Conservation (phyloP, 352 stramenopile species). For the Globisporangium solare region DNA sequence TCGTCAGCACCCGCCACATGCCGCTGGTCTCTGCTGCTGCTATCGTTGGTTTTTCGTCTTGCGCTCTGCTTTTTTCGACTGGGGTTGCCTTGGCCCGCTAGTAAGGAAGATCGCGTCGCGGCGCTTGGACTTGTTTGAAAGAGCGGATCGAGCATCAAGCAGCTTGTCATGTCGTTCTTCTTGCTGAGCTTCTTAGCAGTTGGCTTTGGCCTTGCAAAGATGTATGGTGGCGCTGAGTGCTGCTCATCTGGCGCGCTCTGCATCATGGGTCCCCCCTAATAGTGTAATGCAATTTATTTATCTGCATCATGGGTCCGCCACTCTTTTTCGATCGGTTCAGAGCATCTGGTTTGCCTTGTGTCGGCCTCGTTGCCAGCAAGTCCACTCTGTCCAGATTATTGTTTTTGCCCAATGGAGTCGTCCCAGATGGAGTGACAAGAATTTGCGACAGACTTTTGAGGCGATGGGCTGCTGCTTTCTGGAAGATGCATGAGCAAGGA, state of each 20-base stretch:
- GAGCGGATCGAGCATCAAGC: conserved; percentile 64
- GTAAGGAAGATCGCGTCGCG: background rate
- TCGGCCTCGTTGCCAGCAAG: conserved; percentile 33
- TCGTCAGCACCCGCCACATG: background rate
- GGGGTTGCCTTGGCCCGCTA: background rate
- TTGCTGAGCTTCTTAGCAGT: conserved; percentile 21
- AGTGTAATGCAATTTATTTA: no score
- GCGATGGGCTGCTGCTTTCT: background rate
- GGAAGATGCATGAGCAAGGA: conserved; percentile 5
- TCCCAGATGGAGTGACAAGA: background rate
- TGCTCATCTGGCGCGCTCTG: background rate
- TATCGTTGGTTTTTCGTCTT: background rate
- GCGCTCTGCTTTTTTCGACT: conserved; percentile 8
- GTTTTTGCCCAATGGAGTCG: background rate
- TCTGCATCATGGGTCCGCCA: background rate
- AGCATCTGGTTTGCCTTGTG: conserved; percentile 8
- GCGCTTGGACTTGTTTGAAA: conserved; percentile 29
- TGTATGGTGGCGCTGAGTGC: conserved; percentile 22
- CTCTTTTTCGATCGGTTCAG: background rate
- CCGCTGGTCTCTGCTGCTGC: background rate
- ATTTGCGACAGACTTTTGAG: conserved; percentile 3
- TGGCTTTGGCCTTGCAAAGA: conserved; percentile 44
- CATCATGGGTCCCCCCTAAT: background rate
- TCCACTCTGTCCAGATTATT: conserved; percentile 22
- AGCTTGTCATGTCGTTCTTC: conserved; percentile 19